Percentiles rank a stretch among this genome's conserved stretches.
These are phyloP conservation scores for Seiridium unicorne DNA, from an alignment of 2,329 filamentous ascomycete species.

Conservation along the genomic window DNA sequence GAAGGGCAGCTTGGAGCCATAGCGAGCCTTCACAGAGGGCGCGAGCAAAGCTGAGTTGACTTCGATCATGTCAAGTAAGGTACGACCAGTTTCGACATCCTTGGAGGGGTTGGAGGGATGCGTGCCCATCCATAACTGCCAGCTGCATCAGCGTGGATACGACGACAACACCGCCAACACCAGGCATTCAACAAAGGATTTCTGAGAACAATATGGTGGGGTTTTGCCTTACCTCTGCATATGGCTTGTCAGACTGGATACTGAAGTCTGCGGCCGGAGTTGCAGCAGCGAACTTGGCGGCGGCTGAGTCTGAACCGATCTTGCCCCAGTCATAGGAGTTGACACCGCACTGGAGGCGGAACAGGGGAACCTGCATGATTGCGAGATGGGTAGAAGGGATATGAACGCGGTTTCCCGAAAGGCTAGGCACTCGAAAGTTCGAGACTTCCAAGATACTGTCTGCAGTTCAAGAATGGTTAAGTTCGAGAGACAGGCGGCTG, in stretches of 20 bases:
- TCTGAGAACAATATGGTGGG: neutral
- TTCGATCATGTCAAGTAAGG: conserved; percentile 81
- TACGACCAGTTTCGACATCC: conserved; percentile 79
- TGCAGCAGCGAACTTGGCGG: conserved; percentile 84
- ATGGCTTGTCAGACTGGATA: conserved; percentile 85
- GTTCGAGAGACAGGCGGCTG: too few species aligned
- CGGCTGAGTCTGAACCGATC: conserved; percentile 80
- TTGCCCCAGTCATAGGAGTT: conserved; percentile 99
- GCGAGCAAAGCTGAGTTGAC: conserved; percentile 85
- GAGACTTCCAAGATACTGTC: too few species aligned
- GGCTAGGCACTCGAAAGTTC: too few species aligned
- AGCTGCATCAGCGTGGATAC: neutral
- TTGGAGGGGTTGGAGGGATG: conserved; percentile 95
- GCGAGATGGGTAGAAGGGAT: neutral
- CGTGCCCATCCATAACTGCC: conserved; percentile 96
- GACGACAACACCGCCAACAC: neutral
- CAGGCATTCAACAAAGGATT: neutral
- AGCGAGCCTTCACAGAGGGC: conserved; percentile 68
- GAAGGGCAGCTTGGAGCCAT: conserved; percentile 83
- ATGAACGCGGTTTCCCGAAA: neutral
- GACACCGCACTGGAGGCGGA: conserved; percentile 85
- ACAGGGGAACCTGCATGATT: conserved; percentile 66
- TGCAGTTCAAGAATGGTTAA: too few species aligned
- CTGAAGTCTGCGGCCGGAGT: conserved; percentile 73
- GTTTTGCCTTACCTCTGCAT: conserved; percentile 70